These are phyloP conservation scores for Terana coerulea DNA, from an alignment of 768 basidiomycete genomes.

Conservation along the genomic window DNA sequence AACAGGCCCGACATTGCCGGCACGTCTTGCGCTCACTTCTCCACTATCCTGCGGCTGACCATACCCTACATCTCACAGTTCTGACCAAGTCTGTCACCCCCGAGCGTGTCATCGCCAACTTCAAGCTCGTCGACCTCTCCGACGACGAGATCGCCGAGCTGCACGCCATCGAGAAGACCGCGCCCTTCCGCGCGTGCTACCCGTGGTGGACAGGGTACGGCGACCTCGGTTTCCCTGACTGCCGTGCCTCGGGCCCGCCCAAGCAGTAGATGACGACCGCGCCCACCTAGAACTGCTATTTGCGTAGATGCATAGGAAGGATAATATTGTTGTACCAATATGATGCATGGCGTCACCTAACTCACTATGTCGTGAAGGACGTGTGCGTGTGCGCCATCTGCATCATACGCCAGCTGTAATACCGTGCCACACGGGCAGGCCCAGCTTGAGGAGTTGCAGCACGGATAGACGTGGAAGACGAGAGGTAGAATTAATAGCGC, in stretches of 20 bases:
- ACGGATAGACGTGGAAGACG: no score
- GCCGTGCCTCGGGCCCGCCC: conserved; percentile 23
- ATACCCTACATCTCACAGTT: conserved; percentile 33
- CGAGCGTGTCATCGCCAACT: conserved; percentile 60
- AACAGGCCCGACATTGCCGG: conserved; percentile 57
- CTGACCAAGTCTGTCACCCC: conserved; percentile 77
- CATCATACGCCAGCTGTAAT: no score
- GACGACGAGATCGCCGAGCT: conserved; percentile 59
- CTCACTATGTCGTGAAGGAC: no score
- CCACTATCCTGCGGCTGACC: conserved; percentile 18
- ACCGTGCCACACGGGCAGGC: no score
- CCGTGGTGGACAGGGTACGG: conserved; percentile 66
- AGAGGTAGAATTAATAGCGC: no score
- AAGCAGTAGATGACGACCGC: conserved; percentile 10
- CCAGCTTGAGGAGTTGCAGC: no score
- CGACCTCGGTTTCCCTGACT: conserved; percentile 56
- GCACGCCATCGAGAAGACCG: conserved; percentile 53
- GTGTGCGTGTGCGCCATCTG: no score
- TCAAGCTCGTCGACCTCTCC: conserved; percentile 55
- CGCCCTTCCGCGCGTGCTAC: conserved; percentile 62
- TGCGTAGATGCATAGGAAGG: no score
- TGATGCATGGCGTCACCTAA: no score
- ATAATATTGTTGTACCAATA: no score
- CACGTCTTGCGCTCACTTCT: conserved; percentile 21
- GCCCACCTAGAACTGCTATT: no score